Evolutionary conservation across 805 yeast genomes (phyloP), one percentile per base, ranked within the genome.

Genomic region (Metschnikowia gelsemii): DNA sequence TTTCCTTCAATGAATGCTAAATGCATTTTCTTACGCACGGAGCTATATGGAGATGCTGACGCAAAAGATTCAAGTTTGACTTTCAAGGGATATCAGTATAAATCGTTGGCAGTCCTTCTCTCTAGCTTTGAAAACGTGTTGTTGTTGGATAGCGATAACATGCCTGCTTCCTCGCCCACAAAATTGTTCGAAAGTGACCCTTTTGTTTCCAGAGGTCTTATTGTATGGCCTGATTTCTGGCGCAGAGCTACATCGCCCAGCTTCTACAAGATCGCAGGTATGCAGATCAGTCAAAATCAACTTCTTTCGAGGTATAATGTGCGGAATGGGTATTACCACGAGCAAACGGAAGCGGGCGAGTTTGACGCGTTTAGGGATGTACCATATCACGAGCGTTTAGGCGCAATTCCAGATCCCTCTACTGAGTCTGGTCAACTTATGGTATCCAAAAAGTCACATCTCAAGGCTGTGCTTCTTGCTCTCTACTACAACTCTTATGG

Each of bases 221-320:
- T 66, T 11, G 40, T 66, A 31, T 66, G 70, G 69, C 72, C 70
- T 1, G 67, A 64, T 42, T 44, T 57, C 26, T 63, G 67, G 67
- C 65, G 59, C 24, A 59, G 60, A 47, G 54, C 59, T 8, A 57
- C 61, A 2, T 61, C 68, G 18, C 66, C 70, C 8, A 27, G 51
- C 6, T 66, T 48, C 43, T 66, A 66, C 43, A 61, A 63, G 5
- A 56, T 66, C 29, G 62, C 65, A 5, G 50, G 67, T 19, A 44
- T 64, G 26, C 49, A 51, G 12, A 35, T 45, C 2, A 71, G 72
- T 2, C 66, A 63, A 38, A 0, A 39, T 56, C 3, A 56, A 60
- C n/a, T n/a, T n/a, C n/a, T n/a, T n/a, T n/a, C n/a, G 24, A 45
- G 71, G 35, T 49, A 51, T 8, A 66, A 69, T 3, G 30, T 58